These are phyloP conservation scores for Inosperma sp. DNA, from an alignment of 768 basidiomycete species.

Conservation along the genomic window DNA sequence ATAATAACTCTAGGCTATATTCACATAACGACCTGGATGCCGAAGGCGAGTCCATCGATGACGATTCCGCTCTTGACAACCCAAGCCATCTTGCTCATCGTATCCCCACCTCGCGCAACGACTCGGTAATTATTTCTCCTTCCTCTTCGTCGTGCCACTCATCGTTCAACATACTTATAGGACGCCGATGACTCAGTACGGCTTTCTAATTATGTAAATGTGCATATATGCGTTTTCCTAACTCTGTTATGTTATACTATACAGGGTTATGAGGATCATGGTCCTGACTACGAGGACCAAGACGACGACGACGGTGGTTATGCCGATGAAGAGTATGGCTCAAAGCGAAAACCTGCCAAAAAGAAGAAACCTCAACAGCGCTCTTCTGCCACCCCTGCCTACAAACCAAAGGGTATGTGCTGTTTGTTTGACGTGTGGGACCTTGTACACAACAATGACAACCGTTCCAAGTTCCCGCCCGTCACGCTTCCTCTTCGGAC, in stretches of 20 bases:
- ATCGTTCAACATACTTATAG: conserved; percentile 25
- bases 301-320: conserved; percentile 70
- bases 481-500: conserved; percentile 60
- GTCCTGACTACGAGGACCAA: conserved; percentile 52
- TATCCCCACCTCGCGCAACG: conserved; percentile 25
- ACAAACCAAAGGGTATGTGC: conserved; percentile 56
- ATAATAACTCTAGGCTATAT: conserved; percentile 27
- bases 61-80: conserved; percentile 39
- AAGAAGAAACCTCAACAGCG: conserved; percentile 40
- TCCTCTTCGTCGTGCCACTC: conserved; percentile 13
- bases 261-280: conserved; percentile 51
- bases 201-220: conserved; percentile 5
- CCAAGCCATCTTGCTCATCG: conserved; percentile 30
- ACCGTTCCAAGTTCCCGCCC: conserved; percentile 39
- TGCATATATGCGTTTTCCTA: neutral
- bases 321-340: conserved; percentile 66
- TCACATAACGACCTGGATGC: conserved; percentile 47
- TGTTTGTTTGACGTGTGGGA: conserved; percentile 11
- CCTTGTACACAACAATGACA: conserved; percentile 8
- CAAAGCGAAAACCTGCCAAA: conserved; percentile 62
- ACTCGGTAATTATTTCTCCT: conserved; percentile 43
- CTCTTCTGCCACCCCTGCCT: conserved; percentile 38
- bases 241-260: conserved; percentile 16
- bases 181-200: conserved; percentile 60
- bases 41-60: conserved; percentile 59